phyloP scores from a whole-genome alignment of 2,329 filamentous ascomycete genomes.

The Ophiostoma piceae region DNA sequence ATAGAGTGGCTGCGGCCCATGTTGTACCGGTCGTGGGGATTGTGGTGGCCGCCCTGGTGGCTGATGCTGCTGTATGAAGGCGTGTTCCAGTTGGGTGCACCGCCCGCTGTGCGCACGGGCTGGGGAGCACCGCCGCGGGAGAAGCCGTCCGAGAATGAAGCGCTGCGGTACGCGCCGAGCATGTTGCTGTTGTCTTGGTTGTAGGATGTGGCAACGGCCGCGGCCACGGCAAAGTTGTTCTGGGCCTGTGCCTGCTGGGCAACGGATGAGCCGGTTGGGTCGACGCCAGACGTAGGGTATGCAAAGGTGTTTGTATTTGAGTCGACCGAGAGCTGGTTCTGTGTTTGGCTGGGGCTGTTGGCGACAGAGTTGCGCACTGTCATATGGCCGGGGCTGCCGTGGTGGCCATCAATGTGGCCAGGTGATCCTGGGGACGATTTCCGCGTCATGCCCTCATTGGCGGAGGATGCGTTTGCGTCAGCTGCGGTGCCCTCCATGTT shows the following conservation, averaged over 20 bases:
- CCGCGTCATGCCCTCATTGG: slow-evolving; percentile 40
- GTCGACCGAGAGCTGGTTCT: slow-evolving; percentile 34
- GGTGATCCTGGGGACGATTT: slow-evolving; percentile 39
- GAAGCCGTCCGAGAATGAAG: slow-evolving; percentile 49
- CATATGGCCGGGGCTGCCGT: slow-evolving; percentile 40
- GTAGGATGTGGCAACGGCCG: slow-evolving; percentile 34
- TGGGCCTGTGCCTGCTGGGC: slow-evolving; percentile 38
- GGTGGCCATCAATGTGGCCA: slow-evolving; percentile 39
- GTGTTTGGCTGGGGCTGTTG: slow-evolving; percentile 32
- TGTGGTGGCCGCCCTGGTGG: slow-evolving; percentile 22
- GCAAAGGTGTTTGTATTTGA: slow-evolving; percentile 51
- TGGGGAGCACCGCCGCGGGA: slow-evolving; percentile 32
- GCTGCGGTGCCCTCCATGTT: slow-evolving; percentile 17
- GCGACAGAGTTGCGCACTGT: slow-evolving; percentile 32
- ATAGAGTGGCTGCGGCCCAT: slow-evolving; percentile 37
- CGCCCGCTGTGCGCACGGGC: slow-evolving; percentile 37
- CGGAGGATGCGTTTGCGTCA: slow-evolving; percentile 30
- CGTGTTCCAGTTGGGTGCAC: slow-evolving; percentile 35
- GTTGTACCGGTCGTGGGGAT: slow-evolving; percentile 26
- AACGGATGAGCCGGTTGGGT: slow-evolving; percentile 38
- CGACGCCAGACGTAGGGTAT: slow-evolving; percentile 49
- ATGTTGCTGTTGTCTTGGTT: slow-evolving; percentile 44
- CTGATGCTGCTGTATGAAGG: slow-evolving; percentile 38
- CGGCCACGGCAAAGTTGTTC: slow-evolving; percentile 30
- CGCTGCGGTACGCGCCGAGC: slow-evolving; percentile 51